Conservation (phyloP, 2,329 filamentous ascomycete species). For the Monosporascus ibericus region DNA sequence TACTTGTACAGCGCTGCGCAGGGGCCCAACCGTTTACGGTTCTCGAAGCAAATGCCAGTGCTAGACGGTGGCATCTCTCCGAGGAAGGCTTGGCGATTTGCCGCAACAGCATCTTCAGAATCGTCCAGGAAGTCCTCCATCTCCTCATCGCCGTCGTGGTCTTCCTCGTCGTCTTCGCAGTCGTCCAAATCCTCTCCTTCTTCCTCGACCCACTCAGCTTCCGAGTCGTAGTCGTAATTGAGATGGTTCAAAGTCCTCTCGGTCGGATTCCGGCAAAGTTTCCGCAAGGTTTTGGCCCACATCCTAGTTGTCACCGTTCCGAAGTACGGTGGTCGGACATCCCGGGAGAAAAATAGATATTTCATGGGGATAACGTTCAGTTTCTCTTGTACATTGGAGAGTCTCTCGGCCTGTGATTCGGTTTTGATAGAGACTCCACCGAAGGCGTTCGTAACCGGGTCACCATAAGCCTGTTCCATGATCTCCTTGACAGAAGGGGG, state of each 20-base stretch:
- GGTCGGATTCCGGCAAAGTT: conserved; percentile 48
- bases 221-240: conserved; percentile 80
- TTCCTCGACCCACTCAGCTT: conserved; percentile 78
- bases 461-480: conserved; percentile 48
- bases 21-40: conserved; percentile 40
- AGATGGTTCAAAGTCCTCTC: conserved; percentile 51
- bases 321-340: conserved; percentile 64
- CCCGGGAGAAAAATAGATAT: conserved; percentile 54
- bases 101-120: conserved; percentile 55
- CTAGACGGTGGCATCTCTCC: conserved; percentile 67
- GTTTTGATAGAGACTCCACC: conserved; percentile 25
- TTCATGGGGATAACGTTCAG: conserved; percentile 53
- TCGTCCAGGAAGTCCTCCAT: conserved; percentile 90
- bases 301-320: conserved; percentile 64
- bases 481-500: conserved; percentile 54
- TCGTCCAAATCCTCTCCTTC: conserved; percentile 51
- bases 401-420: conserved; percentile 33
- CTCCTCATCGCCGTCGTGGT: conserved; percentile 66
- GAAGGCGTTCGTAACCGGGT: conserved; percentile 20
- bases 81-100: conserved; percentile 35
- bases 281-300: conserved; percentile 40
- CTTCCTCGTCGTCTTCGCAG: conserved; percentile 63
- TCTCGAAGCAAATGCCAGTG: conserved; percentile 81
- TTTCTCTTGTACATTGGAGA: conserved; percentile 29
- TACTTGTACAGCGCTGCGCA: conserved; percentile 51